Conservation (phyloP, 106 monocot genomes). For the Allium fistulosum region DNA sequence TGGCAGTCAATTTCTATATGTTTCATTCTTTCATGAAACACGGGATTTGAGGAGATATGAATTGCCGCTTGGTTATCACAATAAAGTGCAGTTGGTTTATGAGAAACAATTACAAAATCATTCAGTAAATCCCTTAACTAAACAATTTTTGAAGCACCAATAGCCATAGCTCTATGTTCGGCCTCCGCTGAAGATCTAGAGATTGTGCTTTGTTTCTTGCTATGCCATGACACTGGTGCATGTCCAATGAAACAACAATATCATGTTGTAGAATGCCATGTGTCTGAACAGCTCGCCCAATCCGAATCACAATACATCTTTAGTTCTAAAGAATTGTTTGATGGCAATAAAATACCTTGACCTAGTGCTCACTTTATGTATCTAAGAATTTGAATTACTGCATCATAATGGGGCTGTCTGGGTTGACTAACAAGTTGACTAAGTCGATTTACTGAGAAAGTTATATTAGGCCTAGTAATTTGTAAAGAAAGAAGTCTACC, state of each 20-base stretch:
- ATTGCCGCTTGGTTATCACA: conserved; percentile 4
- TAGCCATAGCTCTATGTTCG: neutral
- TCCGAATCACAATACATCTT: conserved; percentile 3
- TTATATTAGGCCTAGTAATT: neutral
- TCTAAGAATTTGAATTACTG: neutral
- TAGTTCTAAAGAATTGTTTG: neutral
- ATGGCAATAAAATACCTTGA: neutral
- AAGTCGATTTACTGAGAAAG: neutral
- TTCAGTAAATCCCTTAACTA: neutral
- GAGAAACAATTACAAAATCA: neutral
- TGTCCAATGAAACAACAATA: neutral
- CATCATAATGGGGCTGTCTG: neutral
- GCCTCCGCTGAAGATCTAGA: neutral
- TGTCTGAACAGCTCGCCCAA: neutral
- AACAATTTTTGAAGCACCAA: neutral
- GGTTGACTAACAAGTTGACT: conserved; percentile 3
- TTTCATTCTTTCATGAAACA: no score
- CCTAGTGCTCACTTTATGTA: neutral
- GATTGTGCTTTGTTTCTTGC: neutral
- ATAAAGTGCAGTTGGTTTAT: neutral
- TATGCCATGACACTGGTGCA: neutral
- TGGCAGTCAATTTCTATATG: no score
- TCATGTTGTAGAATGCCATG: neutral
- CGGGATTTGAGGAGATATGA: no score
- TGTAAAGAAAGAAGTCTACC: neutral